Percentiles rank a stretch among this genome's conserved stretches.
phyloP scores from a whole-genome alignment of 345 rosid genomes.

The Murraya koenigii region DNA sequence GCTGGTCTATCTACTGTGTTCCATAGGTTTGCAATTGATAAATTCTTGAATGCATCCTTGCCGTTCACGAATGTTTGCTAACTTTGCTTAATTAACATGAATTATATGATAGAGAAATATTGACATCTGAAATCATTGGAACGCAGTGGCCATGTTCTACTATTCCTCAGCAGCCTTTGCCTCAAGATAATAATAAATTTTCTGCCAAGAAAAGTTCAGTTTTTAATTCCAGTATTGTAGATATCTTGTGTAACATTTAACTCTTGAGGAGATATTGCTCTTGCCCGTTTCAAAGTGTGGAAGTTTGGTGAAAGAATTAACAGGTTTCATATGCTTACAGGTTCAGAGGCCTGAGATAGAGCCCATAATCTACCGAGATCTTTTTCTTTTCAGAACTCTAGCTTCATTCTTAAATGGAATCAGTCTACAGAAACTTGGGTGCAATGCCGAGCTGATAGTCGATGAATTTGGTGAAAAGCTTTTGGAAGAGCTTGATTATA shows the following conservation, averaged over 20 bases:
- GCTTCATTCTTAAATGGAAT: conserved; percentile 91
- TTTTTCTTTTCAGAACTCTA: conserved; percentile 91
- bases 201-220: not conserved
- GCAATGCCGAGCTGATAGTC: conserved; percentile 93
- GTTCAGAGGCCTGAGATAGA: conserved; percentile 92
- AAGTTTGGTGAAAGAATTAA: conserved; percentile 4
- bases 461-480: conserved; percentile 98
- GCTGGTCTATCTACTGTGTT: conserved; percentile 3
- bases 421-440: conserved; percentile 86
- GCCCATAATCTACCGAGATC: conserved; percentile 91
- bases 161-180: not conserved
- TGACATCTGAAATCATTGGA: not conserved
- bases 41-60: not conserved
- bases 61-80: not conserved
- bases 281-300: not conserved
- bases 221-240: not conserved
- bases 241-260: not conserved
- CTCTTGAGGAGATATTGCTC: not conserved
- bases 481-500: conserved; percentile 98
- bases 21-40: not conserved
- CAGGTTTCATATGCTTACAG: conserved; percentile 39
- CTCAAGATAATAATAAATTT: not conserved
- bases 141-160: not conserved
- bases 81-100: not conserved
- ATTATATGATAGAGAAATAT: not conserved